phyloP scores from a whole-genome alignment of 2,329 filamentous ascomycete species.

The Cryphonectria radicalis region DNA sequence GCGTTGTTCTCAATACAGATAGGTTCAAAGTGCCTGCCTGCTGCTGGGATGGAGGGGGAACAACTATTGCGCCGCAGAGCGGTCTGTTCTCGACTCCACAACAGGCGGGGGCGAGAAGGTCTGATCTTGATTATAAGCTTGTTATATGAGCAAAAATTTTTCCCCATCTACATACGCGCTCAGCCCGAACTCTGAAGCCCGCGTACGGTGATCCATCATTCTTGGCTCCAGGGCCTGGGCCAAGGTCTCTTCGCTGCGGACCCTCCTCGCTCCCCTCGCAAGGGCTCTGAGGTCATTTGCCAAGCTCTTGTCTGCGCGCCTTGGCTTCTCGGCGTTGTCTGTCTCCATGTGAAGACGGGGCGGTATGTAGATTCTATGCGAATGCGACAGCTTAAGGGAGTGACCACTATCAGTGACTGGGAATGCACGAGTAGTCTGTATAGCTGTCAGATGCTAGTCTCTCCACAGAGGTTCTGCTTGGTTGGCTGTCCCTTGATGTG shows the following conservation, averaged over 20 bases:
- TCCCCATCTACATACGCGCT: neutral
- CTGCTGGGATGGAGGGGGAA: neutral
- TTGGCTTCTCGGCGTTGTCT: neutral
- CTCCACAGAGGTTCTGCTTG: neutral
- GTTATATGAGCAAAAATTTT: neutral
- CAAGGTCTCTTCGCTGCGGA: neutral
- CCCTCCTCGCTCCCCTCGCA: neutral
- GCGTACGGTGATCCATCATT: neutral
- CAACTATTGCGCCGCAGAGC: neutral
- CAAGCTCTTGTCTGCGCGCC: neutral
- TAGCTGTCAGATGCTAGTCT: too few relatives aligned
- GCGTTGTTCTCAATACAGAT: neutral
- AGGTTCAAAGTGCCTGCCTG: neutral
- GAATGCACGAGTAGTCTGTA: too few relatives aligned
- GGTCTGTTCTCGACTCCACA: neutral
- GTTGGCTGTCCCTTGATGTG: neutral
- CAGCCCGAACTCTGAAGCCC: conserved; percentile 14
- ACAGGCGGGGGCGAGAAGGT: neutral
- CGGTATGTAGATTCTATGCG: neutral
- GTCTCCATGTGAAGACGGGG: neutral
- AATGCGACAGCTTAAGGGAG: too few relatives aligned
- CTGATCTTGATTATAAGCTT: neutral
- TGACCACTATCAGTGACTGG: too few relatives aligned
- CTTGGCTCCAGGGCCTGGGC: conserved; percentile 1
- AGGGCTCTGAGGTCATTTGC: neutral